Base-by-base conservation (phyloP, 1,284 basidiomycete genomes). In the Butyriboletus appendiculatus region DNA sequence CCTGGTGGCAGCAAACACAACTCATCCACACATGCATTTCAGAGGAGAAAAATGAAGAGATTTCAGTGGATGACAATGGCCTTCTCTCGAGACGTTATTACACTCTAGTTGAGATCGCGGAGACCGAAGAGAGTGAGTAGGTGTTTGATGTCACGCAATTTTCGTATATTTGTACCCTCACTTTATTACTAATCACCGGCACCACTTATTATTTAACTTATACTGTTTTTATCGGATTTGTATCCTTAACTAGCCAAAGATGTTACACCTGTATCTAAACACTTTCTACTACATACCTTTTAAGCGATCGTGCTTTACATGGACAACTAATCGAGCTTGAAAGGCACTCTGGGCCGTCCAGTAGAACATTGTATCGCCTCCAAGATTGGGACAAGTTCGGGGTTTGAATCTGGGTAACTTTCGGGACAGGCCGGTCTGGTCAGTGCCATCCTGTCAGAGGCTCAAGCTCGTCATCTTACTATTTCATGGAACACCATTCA, bases 71-170 rank as follows among this genome's bases (percentile, higher is more conserved):
- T 22, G 33, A 2, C 26, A 3, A 22, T 6, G 24, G 2, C 18
- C 6, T 15, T 20, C 42, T 28, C 33, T 16, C 32, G 4, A 48
- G 5, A 26, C 58, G 58, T n/a, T 59, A 42, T 38, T 62, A 59
- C 18, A 48, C 56, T 33, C 35, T 59, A 2, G 12, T 48, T 10
- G 56, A 59, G 34, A 48, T 48, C 4, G 37, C 42, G 5, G 57
- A 59, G 9, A 5, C 10, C 16, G 14, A 45, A 9, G 46, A 61
- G 30, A 38, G 18, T 10, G 49, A 61, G n/a, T 58, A 49, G 16
- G 42, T 24, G 41, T 2, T 37, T 18, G n/a, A 22, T 33, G 8
- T 20, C 30, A 22, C 33, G 4, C 20, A 15, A 32, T 30, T 28
- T 24, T 44, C 15, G 24, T 20, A 18, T 26, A 52, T 5, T 5